phyloP scores from a whole-genome alignment of 192 early-diverging fungal species.

The Hyaloraphidium curvatum region DNA sequence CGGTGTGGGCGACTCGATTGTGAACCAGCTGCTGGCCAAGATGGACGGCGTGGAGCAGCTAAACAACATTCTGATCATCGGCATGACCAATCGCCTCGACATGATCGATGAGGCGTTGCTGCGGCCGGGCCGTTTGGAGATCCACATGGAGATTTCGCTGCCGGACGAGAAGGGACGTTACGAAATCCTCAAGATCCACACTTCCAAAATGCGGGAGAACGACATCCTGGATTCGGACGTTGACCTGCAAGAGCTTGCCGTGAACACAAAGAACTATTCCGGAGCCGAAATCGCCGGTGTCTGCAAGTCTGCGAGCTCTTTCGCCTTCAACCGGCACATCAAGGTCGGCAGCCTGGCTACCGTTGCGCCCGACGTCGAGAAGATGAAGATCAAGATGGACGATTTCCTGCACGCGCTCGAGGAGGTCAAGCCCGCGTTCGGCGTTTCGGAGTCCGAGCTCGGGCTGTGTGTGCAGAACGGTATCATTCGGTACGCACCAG shows the following conservation, averaged over 20 bases:
- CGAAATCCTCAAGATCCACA: conserved; percentile 94
- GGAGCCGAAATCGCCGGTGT: conserved; percentile 93
- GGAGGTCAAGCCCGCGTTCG: conserved; percentile 87
- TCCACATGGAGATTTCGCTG: conserved; percentile 88
- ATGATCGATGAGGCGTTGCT: conserved; percentile 97
- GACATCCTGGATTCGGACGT: conserved; percentile 66
- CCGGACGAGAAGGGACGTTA: conserved; percentile 82
- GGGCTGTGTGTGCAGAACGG: conserved; percentile 64
- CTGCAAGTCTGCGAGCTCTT: conserved; percentile 80
- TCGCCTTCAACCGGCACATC: conserved; percentile 89
- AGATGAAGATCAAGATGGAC: conserved; percentile 64
- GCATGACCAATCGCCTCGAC: conserved; percentile 96
- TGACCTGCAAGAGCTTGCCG: conserved; percentile 60
- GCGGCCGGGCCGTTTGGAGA: conserved; percentile 85
- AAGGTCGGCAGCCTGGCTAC: conserved; percentile 66
- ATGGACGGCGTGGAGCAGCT: conserved; percentile 98
- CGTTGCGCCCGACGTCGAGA: conserved; percentile 64
- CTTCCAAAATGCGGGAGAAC: conserved; percentile 54
- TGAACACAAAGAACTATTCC: conserved; percentile 84
- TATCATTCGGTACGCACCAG: conserved; percentile 56
- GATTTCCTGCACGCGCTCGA: conserved; percentile 81
- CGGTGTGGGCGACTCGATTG: conserved; percentile 88
- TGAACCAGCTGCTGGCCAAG: conserved; percentile 94
- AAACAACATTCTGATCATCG: conserved; percentile 94
- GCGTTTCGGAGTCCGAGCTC: conserved; percentile 79